These are phyloP conservation scores for Cryptococcus sp. DNA, from an alignment of 1,284 basidiomycete genomes.

Conservation along the genomic window DNA sequence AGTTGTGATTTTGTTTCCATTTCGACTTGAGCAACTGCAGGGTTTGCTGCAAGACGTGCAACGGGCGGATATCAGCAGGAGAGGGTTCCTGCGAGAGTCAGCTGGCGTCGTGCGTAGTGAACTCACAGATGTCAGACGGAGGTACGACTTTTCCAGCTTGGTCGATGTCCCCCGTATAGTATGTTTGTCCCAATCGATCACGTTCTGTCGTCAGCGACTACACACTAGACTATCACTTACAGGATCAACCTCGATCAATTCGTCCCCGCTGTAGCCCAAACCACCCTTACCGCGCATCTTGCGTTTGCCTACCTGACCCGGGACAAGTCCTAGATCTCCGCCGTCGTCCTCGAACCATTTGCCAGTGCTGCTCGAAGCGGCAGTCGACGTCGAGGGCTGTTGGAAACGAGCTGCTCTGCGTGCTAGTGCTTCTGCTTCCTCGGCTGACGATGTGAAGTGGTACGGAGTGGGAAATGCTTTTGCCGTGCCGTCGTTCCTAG, in stretches of 20 bases:
- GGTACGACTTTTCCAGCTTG: constrained; percentile 92
- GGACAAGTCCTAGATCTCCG: constrained; percentile 14
- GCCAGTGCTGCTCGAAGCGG: constrained; percentile 9
- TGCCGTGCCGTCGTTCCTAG: constrained; percentile 23
- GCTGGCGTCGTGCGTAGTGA: not conserved
- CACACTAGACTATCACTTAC: constrained; percentile 39
- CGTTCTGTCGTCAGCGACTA: constrained; percentile 64
- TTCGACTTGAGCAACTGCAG: constrained; percentile 82
- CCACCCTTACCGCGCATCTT: constrained; percentile 44
- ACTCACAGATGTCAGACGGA: constrained; percentile 87
- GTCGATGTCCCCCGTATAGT: constrained; percentile 91
- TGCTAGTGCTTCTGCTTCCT: constrained; percentile 44
- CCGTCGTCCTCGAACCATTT: constrained; percentile 34
- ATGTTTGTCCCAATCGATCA: constrained; percentile 92
- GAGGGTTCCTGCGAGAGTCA: constrained; percentile 73
- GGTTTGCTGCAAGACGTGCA: constrained; percentile 79
- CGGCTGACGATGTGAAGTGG: constrained; percentile 30
- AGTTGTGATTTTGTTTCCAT: constrained; percentile 78
- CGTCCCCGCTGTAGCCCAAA: constrained; percentile 37
- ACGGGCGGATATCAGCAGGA: constrained; percentile 90
- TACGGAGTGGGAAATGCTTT: constrained; percentile 34
- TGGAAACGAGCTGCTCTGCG: constrained; percentile 44
- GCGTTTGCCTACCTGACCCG: constrained; percentile 37
- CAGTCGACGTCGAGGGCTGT: constrained; percentile 18
- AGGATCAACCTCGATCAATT: constrained; percentile 53